Evolutionary conservation across 192 early-diverging fungal genomes (phyloP).

Genomic region (Linnemannia schmuckeri): DNA sequence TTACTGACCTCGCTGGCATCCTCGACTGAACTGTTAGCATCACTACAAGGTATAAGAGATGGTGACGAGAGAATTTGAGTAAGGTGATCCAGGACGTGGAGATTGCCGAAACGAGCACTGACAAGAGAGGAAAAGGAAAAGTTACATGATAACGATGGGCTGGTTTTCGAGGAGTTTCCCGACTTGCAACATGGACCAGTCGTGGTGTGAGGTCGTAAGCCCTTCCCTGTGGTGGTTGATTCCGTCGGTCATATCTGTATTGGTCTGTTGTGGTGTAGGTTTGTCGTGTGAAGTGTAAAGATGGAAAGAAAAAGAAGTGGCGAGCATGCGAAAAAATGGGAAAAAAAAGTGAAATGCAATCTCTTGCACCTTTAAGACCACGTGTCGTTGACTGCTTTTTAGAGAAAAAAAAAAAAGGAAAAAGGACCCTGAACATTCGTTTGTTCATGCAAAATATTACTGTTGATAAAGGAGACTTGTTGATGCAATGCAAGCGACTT

Average conservation of each 20-base stretch:
- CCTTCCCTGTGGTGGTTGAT: constrained; percentile 56
- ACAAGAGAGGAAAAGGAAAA: neutral
- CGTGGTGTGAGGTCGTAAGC: constrained; percentile 58
- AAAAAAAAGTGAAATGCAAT: neutral
- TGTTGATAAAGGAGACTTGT: no score
- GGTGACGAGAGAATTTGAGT: neutral
- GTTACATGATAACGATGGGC: constrained; percentile 74
- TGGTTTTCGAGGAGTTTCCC: constrained; percentile 71
- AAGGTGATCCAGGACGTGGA: neutral
- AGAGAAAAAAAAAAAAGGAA: neutral
- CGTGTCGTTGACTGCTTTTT: no score
- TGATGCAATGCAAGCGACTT: no score
- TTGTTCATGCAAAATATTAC: no score
- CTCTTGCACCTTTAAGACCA: no score
- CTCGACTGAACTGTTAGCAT: constrained; percentile 70
- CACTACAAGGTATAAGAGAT: constrained; percentile 37
- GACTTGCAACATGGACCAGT: constrained; percentile 77
- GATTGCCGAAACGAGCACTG: neutral
- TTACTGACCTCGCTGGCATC: constrained; percentile 72
- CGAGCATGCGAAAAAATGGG: neutral
- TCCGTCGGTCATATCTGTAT: constrained; percentile 3
- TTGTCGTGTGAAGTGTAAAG: neutral
- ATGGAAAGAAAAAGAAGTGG: constrained; percentile 1
- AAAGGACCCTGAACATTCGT: no score
- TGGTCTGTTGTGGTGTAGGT: neutral